phyloP scores from a whole-genome alignment of 805 yeast genomes.

The Komagataella populi region DNA sequence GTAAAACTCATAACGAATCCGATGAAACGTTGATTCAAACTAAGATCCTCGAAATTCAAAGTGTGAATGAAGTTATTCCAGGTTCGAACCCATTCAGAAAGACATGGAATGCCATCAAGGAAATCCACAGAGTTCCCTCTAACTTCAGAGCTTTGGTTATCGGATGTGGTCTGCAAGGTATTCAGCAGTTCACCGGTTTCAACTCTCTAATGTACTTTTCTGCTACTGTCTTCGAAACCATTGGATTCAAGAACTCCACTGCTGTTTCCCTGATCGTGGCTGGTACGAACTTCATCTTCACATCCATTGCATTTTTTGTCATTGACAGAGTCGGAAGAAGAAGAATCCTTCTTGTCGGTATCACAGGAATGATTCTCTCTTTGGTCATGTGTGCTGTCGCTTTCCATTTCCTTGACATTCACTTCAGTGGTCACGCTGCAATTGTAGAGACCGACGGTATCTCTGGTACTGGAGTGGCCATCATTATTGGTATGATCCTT shows the following conservation, averaged over 20 bases:
- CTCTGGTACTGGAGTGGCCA: constrained; percentile 77
- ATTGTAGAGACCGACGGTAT: constrained; percentile 32
- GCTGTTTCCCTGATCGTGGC: constrained; percentile 91
- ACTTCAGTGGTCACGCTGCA: constrained; percentile 33
- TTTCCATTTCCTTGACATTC: constrained; percentile 70
- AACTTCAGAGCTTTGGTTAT: constrained; percentile 82
- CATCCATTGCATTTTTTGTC: constrained; percentile 71
- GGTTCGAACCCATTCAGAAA: constrained; percentile 33
- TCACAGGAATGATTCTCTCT: constrained; percentile 76
- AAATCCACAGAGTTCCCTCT: constrained; percentile 56
- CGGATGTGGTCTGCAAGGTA: constrained; percentile 89
- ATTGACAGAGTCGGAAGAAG: constrained; percentile 88
- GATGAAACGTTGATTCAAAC: constrained; percentile 49
- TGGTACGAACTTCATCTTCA: constrained; percentile 86
- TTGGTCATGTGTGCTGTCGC: constrained; percentile 78
- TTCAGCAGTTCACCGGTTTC: constrained; percentile 95
- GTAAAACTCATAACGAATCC: constrained; percentile 48
- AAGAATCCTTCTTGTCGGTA: constrained; percentile 58
- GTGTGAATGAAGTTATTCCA: constrained; percentile 28
- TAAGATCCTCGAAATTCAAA: constrained; percentile 54
- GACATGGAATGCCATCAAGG: constrained; percentile 46
- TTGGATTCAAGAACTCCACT: constrained; percentile 82
- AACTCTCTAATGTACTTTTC: constrained; percentile 94
- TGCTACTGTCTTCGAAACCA: constrained; percentile 80
- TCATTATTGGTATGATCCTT: constrained; percentile 73